Evolutionary conservation across 2,329 filamentous ascomycete genomes (phyloP), one percentile per base, ranked within the genome.

Genomic region (Neopestalotiopsis rosae): DNA sequence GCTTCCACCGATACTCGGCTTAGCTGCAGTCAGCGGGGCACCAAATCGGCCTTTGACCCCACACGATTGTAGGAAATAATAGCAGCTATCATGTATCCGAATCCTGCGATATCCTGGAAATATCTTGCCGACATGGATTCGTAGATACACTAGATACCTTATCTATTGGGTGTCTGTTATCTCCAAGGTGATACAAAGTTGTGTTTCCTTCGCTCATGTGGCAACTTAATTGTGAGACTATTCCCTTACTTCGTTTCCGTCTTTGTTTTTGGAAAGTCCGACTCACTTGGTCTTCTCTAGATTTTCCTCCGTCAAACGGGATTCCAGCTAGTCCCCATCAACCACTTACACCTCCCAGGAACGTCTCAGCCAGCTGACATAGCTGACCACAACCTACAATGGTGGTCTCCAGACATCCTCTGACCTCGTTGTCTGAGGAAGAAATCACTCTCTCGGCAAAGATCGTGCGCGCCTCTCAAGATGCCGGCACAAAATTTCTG

Each of bases 371-470:
- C 17, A 52, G n/a, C 0, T 1, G 7, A 49, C 12, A n/a, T 49
- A 49, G 4, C 42, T 49, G 42, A 17, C 12, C 5, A 17, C 5
- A n/a, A 49, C 17, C 42, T 20, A 20, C n/a, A 24, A 59, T 59
- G 57, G 17, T 24, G 6, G 57, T 17, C 7, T 14, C 24, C 14
- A 30, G 59, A 40, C 45, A 66, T 40, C 63, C 63, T 5, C n/a
- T 66, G 13, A 56, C 63, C 7, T 66, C 63, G 17, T 42, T 66
- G 4, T 66, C 42, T 9, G 63, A 66, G 28, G 63, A 30, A 13
- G 63, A 66, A 30, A 66, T 66, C 14, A 56, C 4, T 14, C 63
- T 66, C n/a, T 32, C 63, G n/a, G 28, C 63, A 24, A 66, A 66
- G 24, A 28, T 66, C 24, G 40, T 66, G 7, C 42, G 63, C 30